Conservation (phyloP, 345 rosid genomes). For the Syzygium aromaticum region DNA sequence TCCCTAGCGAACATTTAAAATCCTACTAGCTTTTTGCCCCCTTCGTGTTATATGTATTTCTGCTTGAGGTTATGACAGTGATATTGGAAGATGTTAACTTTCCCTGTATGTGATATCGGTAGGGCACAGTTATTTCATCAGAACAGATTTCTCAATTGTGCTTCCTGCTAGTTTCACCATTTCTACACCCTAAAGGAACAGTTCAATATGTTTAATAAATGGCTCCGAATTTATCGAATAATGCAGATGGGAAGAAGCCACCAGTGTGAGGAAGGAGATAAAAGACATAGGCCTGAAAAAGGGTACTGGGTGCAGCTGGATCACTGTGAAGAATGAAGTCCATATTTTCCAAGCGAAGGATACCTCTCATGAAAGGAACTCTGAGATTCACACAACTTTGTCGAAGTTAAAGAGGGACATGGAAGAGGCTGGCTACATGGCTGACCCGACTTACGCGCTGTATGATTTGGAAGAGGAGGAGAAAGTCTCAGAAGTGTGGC, state of each 20-base stretch:
- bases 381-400: constrained; percentile 53
- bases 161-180: neutral
- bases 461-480: constrained; percentile 88
- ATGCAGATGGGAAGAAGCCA: constrained; percentile 80
- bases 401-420: constrained; percentile 38
- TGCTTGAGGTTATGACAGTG: neutral
- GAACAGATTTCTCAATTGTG: neutral
- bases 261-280: constrained; percentile 59
- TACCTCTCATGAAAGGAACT: constrained; percentile 47
- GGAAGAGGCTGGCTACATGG: constrained; percentile 57
- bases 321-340: constrained; percentile 50
- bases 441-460: constrained; percentile 53
- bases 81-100: neutral
- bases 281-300: constrained; percentile 63
- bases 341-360: constrained; percentile 86
- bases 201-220: neutral
- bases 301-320: constrained; percentile 82
- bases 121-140: neutral
- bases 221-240: neutral
- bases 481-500: constrained; percentile 52
- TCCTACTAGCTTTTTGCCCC: neutral
- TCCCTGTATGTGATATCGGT: neutral
- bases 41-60: neutral
- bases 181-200: neutral
- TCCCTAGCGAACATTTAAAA: neutral